phyloP scores from a whole-genome alignment of 805 yeast genomes.

The Wickerhamiella kurtzmanii region DNA sequence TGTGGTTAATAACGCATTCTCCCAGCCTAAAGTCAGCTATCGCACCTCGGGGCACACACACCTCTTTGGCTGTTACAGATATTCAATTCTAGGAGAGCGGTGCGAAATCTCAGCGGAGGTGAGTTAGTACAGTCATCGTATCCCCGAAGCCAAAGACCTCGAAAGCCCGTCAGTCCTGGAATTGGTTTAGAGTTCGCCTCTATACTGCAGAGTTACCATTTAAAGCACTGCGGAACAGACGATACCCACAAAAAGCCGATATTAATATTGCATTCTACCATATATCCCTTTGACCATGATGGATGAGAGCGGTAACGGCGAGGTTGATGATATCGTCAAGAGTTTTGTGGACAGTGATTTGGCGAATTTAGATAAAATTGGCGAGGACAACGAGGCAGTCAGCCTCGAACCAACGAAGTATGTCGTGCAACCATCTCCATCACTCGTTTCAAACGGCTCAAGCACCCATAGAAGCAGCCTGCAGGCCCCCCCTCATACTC shows the following conservation, averaged over 20 bases:
- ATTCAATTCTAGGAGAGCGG: background rate
- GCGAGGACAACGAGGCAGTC: constrained; percentile 16
- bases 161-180: no score
- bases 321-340: constrained; percentile 23
- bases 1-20: no score
- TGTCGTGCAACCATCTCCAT: constrained; percentile 13
- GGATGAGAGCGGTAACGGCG: constrained; percentile 7
- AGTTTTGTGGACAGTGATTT: constrained; percentile 23
- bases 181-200: no score
- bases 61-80: no score
- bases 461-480: background rate
- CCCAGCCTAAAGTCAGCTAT: no score
- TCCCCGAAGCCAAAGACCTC: background rate
- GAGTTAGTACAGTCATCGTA: background rate
- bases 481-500: background rate
- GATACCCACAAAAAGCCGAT: no score
- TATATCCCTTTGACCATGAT: background rate
- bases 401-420: constrained; percentile 11
- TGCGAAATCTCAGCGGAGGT: no score
- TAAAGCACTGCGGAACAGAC: no score
- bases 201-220: no score
- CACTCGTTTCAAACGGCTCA: background rate
- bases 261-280: no score
- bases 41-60: no score
- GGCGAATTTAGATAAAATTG: constrained; percentile 23